Conservation (phyloP, 2,329 filamentous ascomycete genomes). For the Myriosclerotinia duriaeana region DNA sequence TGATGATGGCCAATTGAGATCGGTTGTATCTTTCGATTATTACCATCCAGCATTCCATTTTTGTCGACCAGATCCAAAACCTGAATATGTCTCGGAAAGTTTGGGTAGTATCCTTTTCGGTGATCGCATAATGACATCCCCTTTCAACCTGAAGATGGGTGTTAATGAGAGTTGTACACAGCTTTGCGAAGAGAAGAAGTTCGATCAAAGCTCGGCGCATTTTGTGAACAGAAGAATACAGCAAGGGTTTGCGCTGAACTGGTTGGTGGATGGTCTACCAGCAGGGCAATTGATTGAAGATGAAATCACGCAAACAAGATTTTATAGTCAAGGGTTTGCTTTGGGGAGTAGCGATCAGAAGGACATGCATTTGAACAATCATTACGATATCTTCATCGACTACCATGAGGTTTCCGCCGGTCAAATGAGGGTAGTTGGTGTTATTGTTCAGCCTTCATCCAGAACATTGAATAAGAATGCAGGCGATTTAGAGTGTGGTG, state of each 20-base stretch:
- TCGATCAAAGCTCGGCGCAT: conserved; percentile 62
- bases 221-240: conserved; percentile 83
- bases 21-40: conserved; percentile 95
- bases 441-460: conserved; percentile 81
- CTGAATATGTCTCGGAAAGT: conserved; percentile 80
- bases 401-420: conserved; percentile 77
- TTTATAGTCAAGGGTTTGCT: conserved; percentile 89
- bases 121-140: conserved; percentile 95
- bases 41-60: conserved; percentile 87
- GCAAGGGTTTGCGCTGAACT: conserved; percentile 89
- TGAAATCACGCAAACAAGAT: conserved; percentile 70
- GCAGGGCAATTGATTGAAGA: conserved; percentile 83
- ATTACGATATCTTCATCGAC: conserved; percentile 91
- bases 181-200: conserved; percentile 68
- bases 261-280: conserved; percentile 91
- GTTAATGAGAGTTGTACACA: conserved; percentile 84
- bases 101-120: conserved; percentile 96
- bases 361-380: conserved; percentile 75
- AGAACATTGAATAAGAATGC: conserved; percentile 52
- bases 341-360: conserved; percentile 63
- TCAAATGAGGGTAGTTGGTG: conserved; percentile 85
- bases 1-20: conserved; percentile 77
- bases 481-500: conserved; percentile 59
- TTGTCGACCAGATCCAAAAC: conserved; percentile 75
- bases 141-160: conserved; percentile 84